A percentile compares a stretch with the other conserved stretches of the same genome.
phyloP scores from a whole-genome alignment of 805 yeast species.

The Schizosaccharomyces pombe region DNA sequence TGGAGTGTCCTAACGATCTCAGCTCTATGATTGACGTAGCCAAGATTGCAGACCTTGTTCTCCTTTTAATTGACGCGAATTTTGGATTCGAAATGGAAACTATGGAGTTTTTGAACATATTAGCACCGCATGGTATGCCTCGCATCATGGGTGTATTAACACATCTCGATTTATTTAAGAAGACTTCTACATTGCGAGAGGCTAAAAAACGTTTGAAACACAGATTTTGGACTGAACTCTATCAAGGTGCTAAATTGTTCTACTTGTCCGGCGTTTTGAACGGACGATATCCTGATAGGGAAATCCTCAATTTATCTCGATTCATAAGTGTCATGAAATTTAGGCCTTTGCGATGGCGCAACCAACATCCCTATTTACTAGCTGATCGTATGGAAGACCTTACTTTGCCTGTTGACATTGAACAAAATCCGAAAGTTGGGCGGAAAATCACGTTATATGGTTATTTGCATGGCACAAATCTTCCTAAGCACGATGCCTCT shows the following conservation, averaged over 20 bases:
- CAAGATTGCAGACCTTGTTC: conserved; percentile 75
- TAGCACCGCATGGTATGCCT: conserved; percentile 98
- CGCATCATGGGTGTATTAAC: conserved; percentile 87
- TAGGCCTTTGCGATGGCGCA: conserved; percentile 97
- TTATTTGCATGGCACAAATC: conserved; percentile 79
- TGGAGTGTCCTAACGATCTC: conserved; percentile 79
- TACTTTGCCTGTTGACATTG: conserved; percentile 72
- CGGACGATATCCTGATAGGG: conserved; percentile 95
- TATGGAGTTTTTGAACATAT: conserved; percentile 88
- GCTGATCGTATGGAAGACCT: conserved; percentile 83
- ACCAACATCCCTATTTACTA: conserved; percentile 84
- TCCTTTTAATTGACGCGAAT: conserved; percentile 80
- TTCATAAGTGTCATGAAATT: conserved; percentile 94
- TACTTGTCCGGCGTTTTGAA: conserved; percentile 86
- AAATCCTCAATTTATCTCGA: conserved; percentile 69
- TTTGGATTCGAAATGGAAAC: conserved; percentile 99
- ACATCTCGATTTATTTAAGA: conserved; percentile 80
- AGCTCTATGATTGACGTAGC: conserved; percentile 93
- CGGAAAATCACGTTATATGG: conserved; percentile 83
- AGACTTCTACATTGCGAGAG: conserved; percentile 68
- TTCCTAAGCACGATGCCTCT: conserved; percentile 40
- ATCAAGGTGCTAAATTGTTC: conserved; percentile 90
- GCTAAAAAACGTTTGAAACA: conserved; percentile 79
- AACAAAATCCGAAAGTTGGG: conserved; percentile 59
- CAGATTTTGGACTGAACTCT: conserved; percentile 96